These are phyloP conservation scores for Pleodorina starrii DNA, from an alignment of 139 green algal species.

Conservation along the genomic window DNA sequence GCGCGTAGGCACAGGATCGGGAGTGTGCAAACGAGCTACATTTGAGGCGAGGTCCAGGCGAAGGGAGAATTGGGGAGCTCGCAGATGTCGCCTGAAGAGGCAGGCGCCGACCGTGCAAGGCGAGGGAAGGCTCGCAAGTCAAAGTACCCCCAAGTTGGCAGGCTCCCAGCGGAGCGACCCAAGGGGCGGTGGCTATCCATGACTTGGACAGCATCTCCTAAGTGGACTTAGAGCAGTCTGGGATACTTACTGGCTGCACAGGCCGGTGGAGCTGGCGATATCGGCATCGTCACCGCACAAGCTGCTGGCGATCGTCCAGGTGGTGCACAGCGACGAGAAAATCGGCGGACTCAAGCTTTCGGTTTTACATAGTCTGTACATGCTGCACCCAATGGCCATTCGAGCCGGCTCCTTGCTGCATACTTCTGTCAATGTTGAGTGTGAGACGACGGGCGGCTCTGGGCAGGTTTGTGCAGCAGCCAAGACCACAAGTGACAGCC, in stretches of 20 bases:
- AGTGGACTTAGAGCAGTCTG: no score
- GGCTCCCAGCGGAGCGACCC: no score
- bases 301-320: not conserved
- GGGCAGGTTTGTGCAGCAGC: not conserved
- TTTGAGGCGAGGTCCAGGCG: no score
- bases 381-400: constrained; percentile 9
- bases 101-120: no score
- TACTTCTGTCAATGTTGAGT: not conserved
- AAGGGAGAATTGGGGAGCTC: no score
- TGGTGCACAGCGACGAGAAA: not conserved
- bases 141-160: no score
- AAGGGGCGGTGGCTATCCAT: no score
- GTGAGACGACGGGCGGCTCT: not conserved
- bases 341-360: not conserved
- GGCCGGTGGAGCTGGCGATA: not conserved
- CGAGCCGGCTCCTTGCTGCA: not conserved
- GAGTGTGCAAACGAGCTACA: no score
- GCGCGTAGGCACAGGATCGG: no score
- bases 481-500: not conserved
- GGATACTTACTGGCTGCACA: not conserved
- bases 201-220: no score
- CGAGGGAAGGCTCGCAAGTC: no score
- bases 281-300: not conserved
- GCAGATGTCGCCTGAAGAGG: no score
- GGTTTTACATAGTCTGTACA: not conserved